Base-by-base conservation (phyloP, 2,329 filamentous ascomycete genomes). In the Ascochyta rabiei region DNA sequence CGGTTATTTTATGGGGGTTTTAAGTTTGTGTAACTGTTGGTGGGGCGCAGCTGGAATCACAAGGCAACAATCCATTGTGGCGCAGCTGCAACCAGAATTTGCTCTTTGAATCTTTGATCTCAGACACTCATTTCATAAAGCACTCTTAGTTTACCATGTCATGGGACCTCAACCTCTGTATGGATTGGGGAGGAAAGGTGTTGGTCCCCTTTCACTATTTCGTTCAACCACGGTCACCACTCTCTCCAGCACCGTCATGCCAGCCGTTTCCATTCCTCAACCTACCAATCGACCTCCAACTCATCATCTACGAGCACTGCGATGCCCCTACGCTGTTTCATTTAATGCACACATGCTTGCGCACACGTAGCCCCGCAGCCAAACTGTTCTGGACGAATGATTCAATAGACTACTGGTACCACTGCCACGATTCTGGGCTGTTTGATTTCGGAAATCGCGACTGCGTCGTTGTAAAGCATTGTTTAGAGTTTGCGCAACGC, bases 221-320 rank as follows among this genome's bases (percentile, higher is more conserved):
- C n/a, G 47, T 49, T 9, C 35, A n/a, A 6, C 28, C 38, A n/a
- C 21, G 34, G n/a, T 18, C 38, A n/a, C 38, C 35, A 16, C 30
- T 23, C 12, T 19, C 10, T 13, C 13, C 47, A 42, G 28, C 1
- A 21, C 6, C 15, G 3, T 16, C 26, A 19, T 13, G 24, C 15
- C 4, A 23, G 26, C 35, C 2, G 19, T 66, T 63, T 6, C 59
- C 48, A 8, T 62, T 70, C 44, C 33, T 69, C 16, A 57, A 50
- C 38, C 61, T 70, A 5, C 67, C 64, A 7, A 42, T 60, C 44
- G 67, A 70, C 40, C 51, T 68, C 24, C 64, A 67, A 41, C 58
- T 65, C 53, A 53, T 61, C 12, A 62, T 70, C 34, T 67, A 63
- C 55, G 46, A 48, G 19, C 53, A 48, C 24, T 63, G 62, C 44